Percentiles rank a stretch among this genome's conserved stretches.
These are phyloP conservation scores for Suillus subalutaceus DNA, from an alignment of 768 basidiomycete species.

Conservation along the genomic window DNA sequence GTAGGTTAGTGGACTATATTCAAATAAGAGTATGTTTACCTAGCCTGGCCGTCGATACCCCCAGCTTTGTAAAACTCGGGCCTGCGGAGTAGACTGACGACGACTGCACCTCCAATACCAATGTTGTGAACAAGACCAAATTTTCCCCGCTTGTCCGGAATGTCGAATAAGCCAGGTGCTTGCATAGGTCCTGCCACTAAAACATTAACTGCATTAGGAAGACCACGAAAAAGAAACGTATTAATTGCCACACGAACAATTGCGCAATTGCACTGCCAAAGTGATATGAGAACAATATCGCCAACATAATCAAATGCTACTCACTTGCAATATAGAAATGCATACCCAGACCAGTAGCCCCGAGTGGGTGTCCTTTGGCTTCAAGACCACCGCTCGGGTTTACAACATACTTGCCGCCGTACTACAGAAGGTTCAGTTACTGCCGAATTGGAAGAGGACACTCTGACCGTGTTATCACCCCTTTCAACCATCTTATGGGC, in stretches of 20 bases:
- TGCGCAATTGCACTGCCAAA: conserved; percentile 68
- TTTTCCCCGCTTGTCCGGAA: conserved; percentile 67
- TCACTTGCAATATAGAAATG: conserved; percentile 83
- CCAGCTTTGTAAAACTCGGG: conserved; percentile 75
- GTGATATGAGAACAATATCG: conserved; percentile 9
- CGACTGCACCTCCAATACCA: conserved; percentile 80
- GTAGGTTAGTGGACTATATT: conserved; percentile 2
- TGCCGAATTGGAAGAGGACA: neutral
- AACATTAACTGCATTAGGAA: neutral
- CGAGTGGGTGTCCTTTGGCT: conserved; percentile 87
- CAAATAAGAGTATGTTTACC: conserved; percentile 39
- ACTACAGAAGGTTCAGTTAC: conserved; percentile 41
- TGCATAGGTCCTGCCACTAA: conserved; percentile 87
- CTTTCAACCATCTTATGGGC: conserved; percentile 75
- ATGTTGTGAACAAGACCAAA: conserved; percentile 84
- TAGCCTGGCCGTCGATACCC: conserved; percentile 66
- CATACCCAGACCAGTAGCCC: conserved; percentile 84
- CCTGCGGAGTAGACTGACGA: conserved; percentile 73
- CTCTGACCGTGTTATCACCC: conserved; percentile 75
- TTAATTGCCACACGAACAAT: conserved; percentile 44
- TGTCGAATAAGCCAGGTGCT: conserved; percentile 68
- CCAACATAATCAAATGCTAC: conserved; percentile 23
- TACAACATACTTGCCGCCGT: conserved; percentile 82
- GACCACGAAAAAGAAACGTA: conserved; percentile 14
- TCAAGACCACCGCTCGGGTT: conserved; percentile 87